Evolutionary conservation across 2,329 filamentous ascomycete genomes (phyloP), one percentile per base, ranked within the genome.

Genomic region (Capronia epimyces): DNA sequence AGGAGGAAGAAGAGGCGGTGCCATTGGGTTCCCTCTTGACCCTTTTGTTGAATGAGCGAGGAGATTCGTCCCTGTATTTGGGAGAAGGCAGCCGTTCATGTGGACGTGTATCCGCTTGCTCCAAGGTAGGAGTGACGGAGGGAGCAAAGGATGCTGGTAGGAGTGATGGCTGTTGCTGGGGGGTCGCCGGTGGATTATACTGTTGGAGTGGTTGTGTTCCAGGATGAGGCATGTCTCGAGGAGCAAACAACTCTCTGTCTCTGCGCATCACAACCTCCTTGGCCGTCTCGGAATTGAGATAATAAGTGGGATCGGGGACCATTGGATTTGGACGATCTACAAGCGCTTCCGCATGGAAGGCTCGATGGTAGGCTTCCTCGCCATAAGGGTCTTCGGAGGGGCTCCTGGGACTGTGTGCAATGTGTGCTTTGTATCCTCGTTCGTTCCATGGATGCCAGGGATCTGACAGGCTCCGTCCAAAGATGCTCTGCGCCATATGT

Each of bases 301-400:
- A 61, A 25, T 52, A 46, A n/a, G 42, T 48, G n/a, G 59, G 55
- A 46, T 57, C 49, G 2, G 59, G 59, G 2, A 61, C 50, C 29
- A 55, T 31, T 27, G 41, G 43, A 3, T 51, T 50, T 1, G 46
- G 34, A 6, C 21, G 15, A 37, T 46, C 43, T 9, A 46, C 49
- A 4, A 43, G 44, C 20, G 54, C 47, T 18, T 29, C 46, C 20
- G 54, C 47, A 22, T 29, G 24, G 39, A 61, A 61, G 15, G 50
- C 53, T 46, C 57, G 52, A 20, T 60, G 57, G 41, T 61, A 61
- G 16, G 59, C 57, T 9, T 47, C 45, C 40, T 61, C 59, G 39
- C 59, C 57, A 32, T 37, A 37, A 12, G 57, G 57, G 42, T 60
- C 59, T 45, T 58, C 57, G 12, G 53, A 32, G 9, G 48, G 51